Conservation (phyloP, 2,329 filamentous ascomycete genomes). For the Amauroascus verrucosus region DNA sequence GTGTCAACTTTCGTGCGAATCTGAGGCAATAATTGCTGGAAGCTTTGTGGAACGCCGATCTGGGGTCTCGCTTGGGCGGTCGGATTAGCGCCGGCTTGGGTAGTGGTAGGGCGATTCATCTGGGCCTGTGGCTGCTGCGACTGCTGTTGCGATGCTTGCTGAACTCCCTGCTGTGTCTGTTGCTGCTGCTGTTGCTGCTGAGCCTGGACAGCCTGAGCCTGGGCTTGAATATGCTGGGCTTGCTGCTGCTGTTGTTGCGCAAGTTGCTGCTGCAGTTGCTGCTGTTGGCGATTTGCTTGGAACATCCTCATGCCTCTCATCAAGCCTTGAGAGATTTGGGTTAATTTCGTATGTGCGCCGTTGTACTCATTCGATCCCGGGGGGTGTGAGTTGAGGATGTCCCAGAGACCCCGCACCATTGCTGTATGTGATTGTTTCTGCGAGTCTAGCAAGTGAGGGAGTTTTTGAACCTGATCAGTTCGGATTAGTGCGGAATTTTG, state of each 20-base stretch:
- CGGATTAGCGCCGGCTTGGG: constrained; percentile 1
- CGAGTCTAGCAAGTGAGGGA: constrained; percentile 44
- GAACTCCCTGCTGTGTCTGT: constrained; percentile 6
- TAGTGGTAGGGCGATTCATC: constrained; percentile 6
- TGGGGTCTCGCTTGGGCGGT: constrained; percentile 19
- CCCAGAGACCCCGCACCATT: constrained; percentile 47
- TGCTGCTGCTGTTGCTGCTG: constrained; percentile 16
- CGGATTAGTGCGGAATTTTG: constrained; percentile 41
- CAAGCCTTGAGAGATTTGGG: constrained; percentile 41
- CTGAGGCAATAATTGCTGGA: constrained; percentile 36
- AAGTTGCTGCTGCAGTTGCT: constrained; percentile 22
- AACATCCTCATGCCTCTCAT: constrained; percentile 44
- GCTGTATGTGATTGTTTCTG: constrained; percentile 48
- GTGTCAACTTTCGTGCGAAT: constrained; percentile 39
- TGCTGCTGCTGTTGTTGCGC: constrained; percentile 26
- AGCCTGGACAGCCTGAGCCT: constrained; percentile 9
- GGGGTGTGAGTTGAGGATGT: constrained; percentile 40
- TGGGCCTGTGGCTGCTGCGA: constrained; percentile 20
- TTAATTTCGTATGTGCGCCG: constrained; percentile 42
- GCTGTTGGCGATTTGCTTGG: constrained; percentile 23
- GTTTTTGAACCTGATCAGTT: constrained; percentile 44
- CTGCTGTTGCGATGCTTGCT: constrained; percentile 22
- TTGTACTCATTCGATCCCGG: constrained; percentile 42
- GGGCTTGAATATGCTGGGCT: constrained; percentile 14
- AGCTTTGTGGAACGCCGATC: constrained; percentile 31